phyloP scores from a whole-genome alignment of 257 asterid species.

The Fraxinus pennsylvanica region DNA sequence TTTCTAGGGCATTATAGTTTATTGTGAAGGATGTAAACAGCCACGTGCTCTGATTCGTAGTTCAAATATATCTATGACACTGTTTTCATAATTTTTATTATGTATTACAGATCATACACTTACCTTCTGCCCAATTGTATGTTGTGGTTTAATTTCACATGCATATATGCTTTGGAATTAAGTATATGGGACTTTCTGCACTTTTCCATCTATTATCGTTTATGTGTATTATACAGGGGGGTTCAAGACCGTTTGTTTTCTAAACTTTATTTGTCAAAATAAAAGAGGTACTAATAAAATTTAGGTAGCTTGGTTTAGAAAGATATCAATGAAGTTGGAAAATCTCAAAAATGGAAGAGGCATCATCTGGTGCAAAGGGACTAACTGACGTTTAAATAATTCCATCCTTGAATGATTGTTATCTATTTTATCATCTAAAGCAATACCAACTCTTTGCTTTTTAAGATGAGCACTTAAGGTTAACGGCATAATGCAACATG shows the following conservation, averaged over 20 bases:
- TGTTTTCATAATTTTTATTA: background rate
- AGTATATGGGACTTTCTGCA: background rate
- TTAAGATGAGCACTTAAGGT: slow-evolving; percentile 8
- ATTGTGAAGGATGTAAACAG: background rate
- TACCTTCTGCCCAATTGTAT: background rate
- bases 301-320: background rate
- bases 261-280: background rate
- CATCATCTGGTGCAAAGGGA: background rate
- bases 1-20: background rate
- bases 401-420: background rate
- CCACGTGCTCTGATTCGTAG: background rate
- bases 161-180: background rate
- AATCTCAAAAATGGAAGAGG: background rate
- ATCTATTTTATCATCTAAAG: slow-evolving; percentile 8
- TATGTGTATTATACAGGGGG: background rate
- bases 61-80: background rate
- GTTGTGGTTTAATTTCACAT: slow-evolving; percentile 11
- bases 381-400: background rate
- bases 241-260: background rate
- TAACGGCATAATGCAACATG: slow-evolving; percentile 9
- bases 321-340: background rate
- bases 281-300: background rate
- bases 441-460: background rate
- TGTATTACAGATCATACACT: background rate
- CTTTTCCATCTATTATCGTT: slow-evolving; percentile 10